Evolutionary conservation across 2,329 filamentous ascomycete genomes (phyloP).

Genomic region (Fusarium chaquense): DNA sequence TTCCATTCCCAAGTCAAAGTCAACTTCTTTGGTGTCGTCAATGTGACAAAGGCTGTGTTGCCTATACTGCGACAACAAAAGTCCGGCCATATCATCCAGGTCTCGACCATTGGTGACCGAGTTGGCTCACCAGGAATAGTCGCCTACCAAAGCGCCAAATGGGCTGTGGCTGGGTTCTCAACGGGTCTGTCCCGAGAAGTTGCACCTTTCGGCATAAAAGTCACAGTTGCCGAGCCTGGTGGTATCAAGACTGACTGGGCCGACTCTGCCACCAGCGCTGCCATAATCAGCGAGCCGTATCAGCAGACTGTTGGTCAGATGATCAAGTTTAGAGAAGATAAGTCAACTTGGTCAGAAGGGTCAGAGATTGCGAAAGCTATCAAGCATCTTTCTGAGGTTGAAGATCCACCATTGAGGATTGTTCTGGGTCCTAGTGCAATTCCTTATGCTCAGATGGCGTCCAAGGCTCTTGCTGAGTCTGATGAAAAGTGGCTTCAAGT

Average conservation of each 20-base stretch:
- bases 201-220: conserved; percentile 53
- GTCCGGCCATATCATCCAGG: conserved; percentile 54
- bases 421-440: conserved; percentile 50
- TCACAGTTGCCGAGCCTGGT: conserved; percentile 56
- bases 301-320: conserved; percentile 51
- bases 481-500: conserved; percentile 50
- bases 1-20: conserved; percentile 67
- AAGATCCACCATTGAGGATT: conserved; percentile 50
- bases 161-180: conserved; percentile 55
- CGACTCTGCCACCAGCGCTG: conserved; percentile 45
- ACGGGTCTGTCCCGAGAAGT: conserved; percentile 54
- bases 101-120: conserved; percentile 56
- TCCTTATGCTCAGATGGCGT: conserved; percentile 37
- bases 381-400: conserved; percentile 43
- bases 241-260: conserved; percentile 58
- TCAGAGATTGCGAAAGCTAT: conserved; percentile 48
- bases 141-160: conserved; percentile 57
- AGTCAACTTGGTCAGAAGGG: conserved; percentile 21
- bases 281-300: conserved; percentile 52
- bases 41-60: conserved; percentile 61
- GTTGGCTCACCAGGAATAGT: conserved; percentile 50
- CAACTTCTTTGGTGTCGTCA: conserved; percentile 69
- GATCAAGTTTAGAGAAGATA: background rate
- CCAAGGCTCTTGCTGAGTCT: conserved; percentile 43
- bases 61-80: conserved; percentile 51